phyloP scores from a whole-genome alignment of 192 early-diverging fungal genomes.

The Gonapodya prolifera region DNA sequence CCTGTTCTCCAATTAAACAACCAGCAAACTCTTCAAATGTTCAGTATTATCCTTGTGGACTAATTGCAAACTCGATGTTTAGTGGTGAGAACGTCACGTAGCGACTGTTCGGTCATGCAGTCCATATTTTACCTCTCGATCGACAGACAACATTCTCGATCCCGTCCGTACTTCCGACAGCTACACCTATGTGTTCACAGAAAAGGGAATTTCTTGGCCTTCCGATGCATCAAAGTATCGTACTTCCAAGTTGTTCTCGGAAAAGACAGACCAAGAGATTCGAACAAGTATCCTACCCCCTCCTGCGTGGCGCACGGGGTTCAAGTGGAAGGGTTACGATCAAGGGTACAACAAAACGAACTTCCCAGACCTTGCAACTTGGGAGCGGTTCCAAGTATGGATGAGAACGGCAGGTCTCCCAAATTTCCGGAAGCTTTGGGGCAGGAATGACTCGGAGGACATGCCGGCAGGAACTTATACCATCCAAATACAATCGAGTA shows the following conservation, averaged over 20 bases:
- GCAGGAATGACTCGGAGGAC: constrained; percentile 46
- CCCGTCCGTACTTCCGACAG: constrained; percentile 29
- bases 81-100: constrained; percentile 47
- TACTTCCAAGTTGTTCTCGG: constrained; percentile 13
- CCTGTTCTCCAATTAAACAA: constrained; percentile 45
- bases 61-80: constrained; percentile 97
- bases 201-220: constrained; percentile 77
- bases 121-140: not conserved
- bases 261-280: constrained; percentile 22
- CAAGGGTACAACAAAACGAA: constrained; percentile 38
- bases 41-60: constrained; percentile 88
- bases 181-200: constrained; percentile 41
- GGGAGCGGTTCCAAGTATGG: constrained; percentile 94
- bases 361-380: constrained; percentile 43
- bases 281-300: constrained; percentile 52
- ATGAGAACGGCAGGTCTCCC: constrained; percentile 94
- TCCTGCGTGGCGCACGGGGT: constrained; percentile 66
- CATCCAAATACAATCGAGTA: constrained; percentile 63
- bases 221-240: constrained; percentile 63
- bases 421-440: constrained; percentile 91
- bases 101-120: not conserved
- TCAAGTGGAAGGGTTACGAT: constrained; percentile 23
- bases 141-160: constrained; percentile 24
- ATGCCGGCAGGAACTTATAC: constrained; percentile 59
- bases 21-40: constrained; percentile 9